Base-by-base conservation (phyloP, 495 filamentous ascomycete genomes). In the Chaetomium tenue region DNA sequence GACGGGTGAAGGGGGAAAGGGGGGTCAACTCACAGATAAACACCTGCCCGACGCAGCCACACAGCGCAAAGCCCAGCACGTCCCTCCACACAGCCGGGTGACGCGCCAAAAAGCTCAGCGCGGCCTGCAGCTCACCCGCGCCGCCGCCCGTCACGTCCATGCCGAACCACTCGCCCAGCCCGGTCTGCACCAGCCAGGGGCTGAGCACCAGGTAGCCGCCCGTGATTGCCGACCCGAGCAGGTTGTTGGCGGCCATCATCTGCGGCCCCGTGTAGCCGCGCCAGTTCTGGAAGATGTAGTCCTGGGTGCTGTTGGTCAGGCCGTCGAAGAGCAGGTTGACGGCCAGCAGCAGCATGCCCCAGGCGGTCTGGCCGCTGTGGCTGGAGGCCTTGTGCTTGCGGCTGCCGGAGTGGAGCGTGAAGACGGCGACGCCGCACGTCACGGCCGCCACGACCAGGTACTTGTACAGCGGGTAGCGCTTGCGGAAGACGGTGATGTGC, bases 241-340 rank as follows among this genome's bases (percentile, higher is more conserved):
- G 75, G 70, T 97, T 98, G 71, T 96, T 91, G n/a, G 93, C 95
- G 63, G 91, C 91, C 94, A 98, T 98, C 94, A 98, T 98, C 84
- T 98, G 95, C 58, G 93, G 92, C 2, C 95, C 95, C 16, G 85
- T 82, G 76, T 92, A 96, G 22, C 86, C 83, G 66, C 85, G 86
- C 76, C 89, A 92, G 11, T 86, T 84, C 58, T 73, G 74, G 76
- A 97, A 97, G 77, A 98, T 91, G 75, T 97, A 88, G 75, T 98
- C 94, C 81, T 98, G 94, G 33, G 92, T 97, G 57, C 87, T 91
- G 74, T 98, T 98, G 50, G 93, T 98, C 63, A 98, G 82, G 59
- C 94, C 94, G 76, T 98, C 94, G 69, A 98, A 91, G 22, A 98
- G 84, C 50, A 98, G 83, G 69, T 98, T 98, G 68, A 97, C 88